Conservation (phyloP, 768 basidiomycete genomes). For the Leucosporidium scottii region DNA sequence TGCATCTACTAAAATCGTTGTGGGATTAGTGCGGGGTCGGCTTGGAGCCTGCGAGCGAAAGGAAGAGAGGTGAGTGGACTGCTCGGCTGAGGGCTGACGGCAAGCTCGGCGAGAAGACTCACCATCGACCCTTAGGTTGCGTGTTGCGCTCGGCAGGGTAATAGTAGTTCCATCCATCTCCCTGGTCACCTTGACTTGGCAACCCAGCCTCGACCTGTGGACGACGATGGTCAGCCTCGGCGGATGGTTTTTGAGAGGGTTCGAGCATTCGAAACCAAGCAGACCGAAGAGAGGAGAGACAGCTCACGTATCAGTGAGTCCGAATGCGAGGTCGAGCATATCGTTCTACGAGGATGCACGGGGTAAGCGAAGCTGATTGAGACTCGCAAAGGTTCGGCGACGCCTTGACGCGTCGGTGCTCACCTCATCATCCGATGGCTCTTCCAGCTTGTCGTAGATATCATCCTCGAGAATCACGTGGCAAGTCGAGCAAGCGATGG, state of each 20-base stretch:
- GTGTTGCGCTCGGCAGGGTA: conserved; percentile 79
- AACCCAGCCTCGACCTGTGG: conserved; percentile 49
- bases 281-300: too few species aligned
- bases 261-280: too few species aligned
- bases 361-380: not conserved
- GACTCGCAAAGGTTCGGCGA: not conserved
- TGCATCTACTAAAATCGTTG: too few species aligned
- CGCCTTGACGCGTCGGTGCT: not conserved
- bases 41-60: conserved; percentile 33
- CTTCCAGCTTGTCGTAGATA: conserved; percentile 76
- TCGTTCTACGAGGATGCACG: conserved; percentile 39
- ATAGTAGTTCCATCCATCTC: conserved; percentile 78
- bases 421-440: conserved; percentile 86
- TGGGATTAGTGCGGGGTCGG: conserved; percentile 30
- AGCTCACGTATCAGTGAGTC: conserved; percentile 77
- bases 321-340: conserved; percentile 97
- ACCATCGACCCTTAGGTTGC: conserved; percentile 97
- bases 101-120: not conserved
- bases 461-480: conserved; percentile 80
- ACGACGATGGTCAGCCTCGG: not conserved
- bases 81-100: not conserved
- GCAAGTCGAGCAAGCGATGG: conserved; percentile 94
- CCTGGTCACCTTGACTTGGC: conserved; percentile 59
- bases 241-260: too few species aligned
- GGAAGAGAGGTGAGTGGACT: not conserved